Base-by-base conservation (phyloP, 2,329 filamentous ascomycete genomes). In the Cladobotryum protrusum region DNA sequence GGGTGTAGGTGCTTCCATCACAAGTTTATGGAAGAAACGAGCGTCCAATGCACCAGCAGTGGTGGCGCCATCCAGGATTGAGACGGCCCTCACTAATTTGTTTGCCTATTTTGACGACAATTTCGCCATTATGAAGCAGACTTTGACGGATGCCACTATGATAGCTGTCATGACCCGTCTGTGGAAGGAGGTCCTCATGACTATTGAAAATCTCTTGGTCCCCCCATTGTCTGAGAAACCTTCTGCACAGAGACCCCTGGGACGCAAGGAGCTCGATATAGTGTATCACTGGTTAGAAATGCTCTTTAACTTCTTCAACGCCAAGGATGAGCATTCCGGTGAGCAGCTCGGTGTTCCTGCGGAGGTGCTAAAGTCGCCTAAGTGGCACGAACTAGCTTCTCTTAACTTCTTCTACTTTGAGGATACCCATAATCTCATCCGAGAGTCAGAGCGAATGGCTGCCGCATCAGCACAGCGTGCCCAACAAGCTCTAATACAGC, bases 331-430 rank as follows among this genome's bases (percentile, higher is more conserved):
- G 61, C 81, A 87, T 13, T 63, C 85, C 72, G 61, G 91, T 49
- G 87, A 92, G 67, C 87, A 87, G 19, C 81, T 93, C 53, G 93
- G 93, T 56, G 89, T 99, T 3, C 87, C 91, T 0, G 81, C 89
- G 41, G 91, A 96, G 66, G 85, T 96, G 32, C 79, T 99, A 63
- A 96, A 95, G 70, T 95, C 89, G 57, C 89, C 92, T 63, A 99
- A 99, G 78, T 99, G 96, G 75, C 91, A 96, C 73, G 93, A 99
- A 68, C 82, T 99, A 48, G 89, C 93, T 57, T 92, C 89, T 54
- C 80, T 99, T 55, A 95, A 96, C 73, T 99, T 97, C 77, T 99
- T 97, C 76, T 99, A 99, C 74, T 95, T 93, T 63, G 91, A 97
- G 62, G 81, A 86, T 32, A 95, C 90, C 1, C 88, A 95, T 54